Evolutionary conservation across 2,329 filamentous ascomycete species (phyloP).

Genomic region (Phialophora expanda): DNA sequence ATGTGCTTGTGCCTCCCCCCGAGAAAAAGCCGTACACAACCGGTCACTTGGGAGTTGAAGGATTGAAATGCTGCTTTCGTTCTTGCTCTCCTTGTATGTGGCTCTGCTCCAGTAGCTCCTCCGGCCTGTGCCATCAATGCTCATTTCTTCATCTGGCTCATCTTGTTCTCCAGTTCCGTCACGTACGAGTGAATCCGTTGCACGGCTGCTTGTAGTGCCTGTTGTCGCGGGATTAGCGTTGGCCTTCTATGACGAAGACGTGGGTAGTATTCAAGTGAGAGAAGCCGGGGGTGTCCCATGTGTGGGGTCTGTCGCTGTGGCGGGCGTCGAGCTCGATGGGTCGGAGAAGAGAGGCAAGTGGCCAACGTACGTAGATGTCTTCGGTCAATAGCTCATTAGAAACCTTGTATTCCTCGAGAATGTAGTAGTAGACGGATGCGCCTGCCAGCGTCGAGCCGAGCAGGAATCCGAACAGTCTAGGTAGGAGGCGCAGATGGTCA

Average conservation of each 20-base stretch:
- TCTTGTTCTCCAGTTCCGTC: constrained; percentile 78
- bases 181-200: constrained; percentile 85
- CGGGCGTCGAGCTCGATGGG: neutral
- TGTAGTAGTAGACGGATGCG: constrained; percentile 85
- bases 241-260: neutral
- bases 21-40: constrained; percentile 7
- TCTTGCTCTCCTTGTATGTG: neutral
- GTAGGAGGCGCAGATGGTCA: constrained; percentile 47
- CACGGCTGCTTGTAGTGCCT: constrained; percentile 88
- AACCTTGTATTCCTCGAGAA: constrained; percentile 89
- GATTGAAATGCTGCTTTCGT: neutral
- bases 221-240: constrained; percentile 34
- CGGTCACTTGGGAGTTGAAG: neutral
- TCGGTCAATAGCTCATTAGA: constrained; percentile 92
- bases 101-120: neutral
- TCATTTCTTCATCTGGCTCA: constrained; percentile 57
- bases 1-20: constrained; percentile 2
- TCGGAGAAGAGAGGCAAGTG: neutral
- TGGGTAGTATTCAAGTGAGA: neutral
- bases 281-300: neutral
- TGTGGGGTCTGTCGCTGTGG: neutral
- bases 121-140: neutral
- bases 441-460: constrained; percentile 81
- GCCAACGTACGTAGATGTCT: constrained; percentile 85
- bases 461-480: constrained; percentile 88